These are phyloP conservation scores for Paramyrothecium sp. DNA, from an alignment of 2,329 filamentous ascomycete species.

Conservation along the genomic window DNA sequence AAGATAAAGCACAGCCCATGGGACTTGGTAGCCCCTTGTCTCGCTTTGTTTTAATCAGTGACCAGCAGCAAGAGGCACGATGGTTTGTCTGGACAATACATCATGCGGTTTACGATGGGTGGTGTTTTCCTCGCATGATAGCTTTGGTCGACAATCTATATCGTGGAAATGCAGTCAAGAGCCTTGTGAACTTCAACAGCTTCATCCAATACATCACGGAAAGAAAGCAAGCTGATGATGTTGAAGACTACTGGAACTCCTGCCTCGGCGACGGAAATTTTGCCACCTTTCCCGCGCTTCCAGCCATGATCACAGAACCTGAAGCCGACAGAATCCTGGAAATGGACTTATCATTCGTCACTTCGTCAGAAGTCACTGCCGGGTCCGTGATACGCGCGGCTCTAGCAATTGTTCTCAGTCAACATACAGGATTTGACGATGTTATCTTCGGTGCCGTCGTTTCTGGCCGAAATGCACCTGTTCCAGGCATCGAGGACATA, in stretches of 20 bases:
- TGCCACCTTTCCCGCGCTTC: slow-evolving; percentile 3
- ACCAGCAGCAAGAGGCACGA: slow-evolving; percentile 11
- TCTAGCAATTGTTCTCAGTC: slow-evolving; percentile 8
- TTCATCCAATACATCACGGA: slow-evolving; percentile 5
- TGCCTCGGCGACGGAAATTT: not conserved
- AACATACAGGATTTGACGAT: slow-evolving; percentile 19
- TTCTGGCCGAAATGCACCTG: slow-evolving; percentile 18
- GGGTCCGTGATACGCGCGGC: slow-evolving; percentile 10
- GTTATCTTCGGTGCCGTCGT: slow-evolving; percentile 22
- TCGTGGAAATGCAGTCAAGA: slow-evolving; percentile 42
- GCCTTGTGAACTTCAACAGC: slow-evolving; percentile 40
- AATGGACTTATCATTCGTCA: not conserved
- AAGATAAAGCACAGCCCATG: slow-evolving; percentile 1
- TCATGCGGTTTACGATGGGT: slow-evolving; percentile 53
- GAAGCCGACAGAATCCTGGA: not conserved
- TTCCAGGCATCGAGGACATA: slow-evolving; percentile 19
- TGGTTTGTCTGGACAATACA: slow-evolving; percentile 16
- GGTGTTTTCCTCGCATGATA: slow-evolving; percentile 40
- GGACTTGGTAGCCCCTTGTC: slow-evolving; percentile 1
- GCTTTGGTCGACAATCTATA: slow-evolving; percentile 11
- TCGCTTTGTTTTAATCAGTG: slow-evolving; percentile 1
- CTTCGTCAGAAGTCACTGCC: not conserved
- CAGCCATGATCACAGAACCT: slow-evolving; percentile 1
- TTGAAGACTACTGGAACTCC: slow-evolving; percentile 4
- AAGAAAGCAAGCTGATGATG: not conserved